Base-by-base conservation (phyloP, 1,284 basidiomycete species). In the Jaminaea rosea region DNA sequence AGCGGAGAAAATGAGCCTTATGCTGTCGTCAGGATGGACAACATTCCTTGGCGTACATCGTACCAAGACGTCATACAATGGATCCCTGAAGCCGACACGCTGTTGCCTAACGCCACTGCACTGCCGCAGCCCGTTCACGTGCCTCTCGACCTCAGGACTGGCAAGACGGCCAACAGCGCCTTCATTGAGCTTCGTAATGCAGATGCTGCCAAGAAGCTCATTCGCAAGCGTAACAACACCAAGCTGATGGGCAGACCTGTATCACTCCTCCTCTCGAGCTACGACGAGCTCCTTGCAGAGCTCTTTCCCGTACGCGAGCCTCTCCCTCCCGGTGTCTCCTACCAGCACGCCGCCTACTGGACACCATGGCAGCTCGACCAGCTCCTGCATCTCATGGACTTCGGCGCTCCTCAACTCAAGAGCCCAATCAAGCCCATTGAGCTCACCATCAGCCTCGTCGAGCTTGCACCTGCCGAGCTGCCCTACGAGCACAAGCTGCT, bases 121-220 rank as follows among this genome's bases (percentile, higher is more conserved):
- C 24, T 44, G 7, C n/a, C 50, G 3, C 47, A 49, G 23, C 17
- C 53, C 11, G 27, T 55, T 5, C 53, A 55, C 26, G 31, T 55
- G 7, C 53, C 53, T 15, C 39, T 55, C 26, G 53, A 55, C 15
- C 29, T 55, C 8, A 15, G 15, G 19, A 46, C 34, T 1, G 53
- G 53, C 23, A 55, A 55, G 44, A 55, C 53, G 28, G 34, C 48
- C 23, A 55, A 52, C 36, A 44, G 37, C 17, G 53, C 51, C 44
- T 55, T 55, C 24, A 42, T 55, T n/a, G 53, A 55, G 37, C 51
- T 52, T 26, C 17, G 34, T 2, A 31, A 44, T 13, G 32, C 42
- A 24, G 26, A 32, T 5, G 41, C 41, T 17, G 53, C 53, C 26
- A 51, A 47, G 49, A 26, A 44, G n/a, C 26, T 55, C 21, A 50